phyloP scores from a whole-genome alignment of 2,329 filamentous ascomycete species.

The Aspergillus neoniger region DNA sequence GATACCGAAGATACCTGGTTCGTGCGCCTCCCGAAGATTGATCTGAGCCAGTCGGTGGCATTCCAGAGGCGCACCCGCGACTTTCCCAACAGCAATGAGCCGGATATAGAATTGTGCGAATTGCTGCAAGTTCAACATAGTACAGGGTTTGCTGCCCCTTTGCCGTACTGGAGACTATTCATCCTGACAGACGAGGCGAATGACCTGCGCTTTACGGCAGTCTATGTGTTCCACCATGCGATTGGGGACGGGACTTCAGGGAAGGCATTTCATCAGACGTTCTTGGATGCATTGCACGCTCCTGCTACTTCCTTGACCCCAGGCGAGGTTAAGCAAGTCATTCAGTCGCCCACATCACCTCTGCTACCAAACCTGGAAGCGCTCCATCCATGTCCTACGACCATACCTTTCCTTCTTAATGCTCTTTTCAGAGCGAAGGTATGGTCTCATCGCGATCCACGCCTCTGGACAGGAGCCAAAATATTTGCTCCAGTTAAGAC shows the following conservation, averaged over 20 bases:
- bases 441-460: conserved; percentile 29
- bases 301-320: conserved; percentile 12
- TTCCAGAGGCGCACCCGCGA: conserved; percentile 33
- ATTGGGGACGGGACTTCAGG: conserved; percentile 51
- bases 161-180: conserved; percentile 50
- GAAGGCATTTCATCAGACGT: conserved; percentile 48
- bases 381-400: conserved; percentile 43
- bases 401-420: conserved; percentile 37
- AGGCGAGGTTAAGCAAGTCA: conserved; percentile 21
- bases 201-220: conserved; percentile 41
- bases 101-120: conserved; percentile 45
- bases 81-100: conserved; percentile 21
- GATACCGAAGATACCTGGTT: conserved; percentile 46
- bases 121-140: conserved; percentile 47
- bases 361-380: conserved; percentile 46
- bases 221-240: conserved; percentile 53
- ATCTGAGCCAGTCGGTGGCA: conserved; percentile 42
- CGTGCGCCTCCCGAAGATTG: conserved; percentile 46
- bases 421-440: conserved; percentile 38
- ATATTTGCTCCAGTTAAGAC: conserved; percentile 27
- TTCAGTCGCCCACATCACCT: conserved; percentile 29
- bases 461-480: conserved; percentile 40
- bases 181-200: conserved; percentile 35
- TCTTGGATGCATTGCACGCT: conserved; percentile 40
- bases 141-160: conserved; percentile 36